Percentiles rank a stretch among this genome's conserved stretches.
Evolutionary conservation across 2,329 filamentous ascomycete species (phyloP).

Genomic region (Phialophora expanda): DNA sequence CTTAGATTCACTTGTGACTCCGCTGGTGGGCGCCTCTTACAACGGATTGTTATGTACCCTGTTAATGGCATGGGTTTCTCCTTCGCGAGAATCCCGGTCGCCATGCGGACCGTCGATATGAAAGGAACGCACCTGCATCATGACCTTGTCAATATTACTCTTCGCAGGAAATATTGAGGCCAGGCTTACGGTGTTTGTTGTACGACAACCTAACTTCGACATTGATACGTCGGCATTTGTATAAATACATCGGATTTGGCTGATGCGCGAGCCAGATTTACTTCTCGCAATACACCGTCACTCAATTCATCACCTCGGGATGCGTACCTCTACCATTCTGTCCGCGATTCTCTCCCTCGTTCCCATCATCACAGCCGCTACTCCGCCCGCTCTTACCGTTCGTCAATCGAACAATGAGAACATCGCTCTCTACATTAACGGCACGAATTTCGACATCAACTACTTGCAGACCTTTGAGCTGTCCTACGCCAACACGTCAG

Average conservation of each 20-base stretch:
- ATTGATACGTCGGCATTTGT: too few relatives aligned
- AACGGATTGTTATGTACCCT: background rate
- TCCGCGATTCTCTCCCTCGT: background rate
- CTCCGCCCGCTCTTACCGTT: background rate
- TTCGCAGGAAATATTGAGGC: background rate
- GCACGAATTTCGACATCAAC: conserved; percentile 23
- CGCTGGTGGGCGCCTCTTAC: background rate
- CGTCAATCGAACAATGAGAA: conserved; percentile 10
- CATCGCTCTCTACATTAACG: conserved; percentile 12
- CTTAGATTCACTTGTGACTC: background rate
- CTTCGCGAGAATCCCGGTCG: background rate
- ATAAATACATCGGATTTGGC: background rate
- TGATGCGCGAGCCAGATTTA: conserved; percentile 11
- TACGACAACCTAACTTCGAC: too few relatives aligned
- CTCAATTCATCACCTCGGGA: background rate
- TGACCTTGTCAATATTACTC: background rate
- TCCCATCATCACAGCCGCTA: background rate
- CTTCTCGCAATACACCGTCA: background rate
- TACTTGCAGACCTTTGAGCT: conserved; percentile 24
- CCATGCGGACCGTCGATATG: background rate
- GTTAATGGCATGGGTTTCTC: background rate
- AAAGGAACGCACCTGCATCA: too few relatives aligned
- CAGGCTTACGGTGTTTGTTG: too few relatives aligned
- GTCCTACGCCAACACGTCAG: conserved; percentile 29
- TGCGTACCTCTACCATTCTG: conserved; percentile 3